Evolutionary conservation across 176 grass and related monocot species (phyloP).

Genomic region (Bonia amplexicaulis): DNA sequence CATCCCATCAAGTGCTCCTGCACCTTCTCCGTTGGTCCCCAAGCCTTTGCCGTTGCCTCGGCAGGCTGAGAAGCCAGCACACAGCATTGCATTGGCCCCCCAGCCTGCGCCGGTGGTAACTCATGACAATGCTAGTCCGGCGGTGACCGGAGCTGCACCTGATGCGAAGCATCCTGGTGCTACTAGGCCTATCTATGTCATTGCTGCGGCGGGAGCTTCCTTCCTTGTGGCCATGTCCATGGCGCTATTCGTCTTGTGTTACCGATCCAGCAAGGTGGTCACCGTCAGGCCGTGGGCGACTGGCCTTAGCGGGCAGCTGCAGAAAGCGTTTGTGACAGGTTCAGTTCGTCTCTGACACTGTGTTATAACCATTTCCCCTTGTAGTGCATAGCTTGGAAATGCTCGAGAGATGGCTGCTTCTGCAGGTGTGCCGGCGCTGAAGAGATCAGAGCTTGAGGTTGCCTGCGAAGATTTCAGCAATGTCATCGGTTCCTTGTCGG

Average conservation of each 20-base stretch:
- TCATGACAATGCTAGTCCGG: neutral
- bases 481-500: constrained; percentile 54
- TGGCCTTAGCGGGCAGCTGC: constrained; percentile 65
- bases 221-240: constrained; percentile 16
- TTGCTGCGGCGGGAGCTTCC: constrained; percentile 38
- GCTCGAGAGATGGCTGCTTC: neutral
- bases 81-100: constrained; percentile 17
- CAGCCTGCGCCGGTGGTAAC: neutral
- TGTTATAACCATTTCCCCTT: neutral
- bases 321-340: constrained; percentile 73
- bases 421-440: constrained; percentile 61
- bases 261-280: constrained; percentile 52
- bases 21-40: neutral
- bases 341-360: neutral
- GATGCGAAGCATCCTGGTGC: neutral
- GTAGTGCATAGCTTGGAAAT: neutral
- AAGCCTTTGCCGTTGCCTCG: neutral
- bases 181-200: constrained; percentile 21
- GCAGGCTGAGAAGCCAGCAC: neutral
- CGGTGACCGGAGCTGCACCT: neutral
- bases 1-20: neutral
- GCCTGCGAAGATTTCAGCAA: constrained; percentile 93
- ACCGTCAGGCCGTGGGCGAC: constrained; percentile 62
- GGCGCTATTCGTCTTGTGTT: constrained; percentile 37
- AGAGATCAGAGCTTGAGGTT: constrained; percentile 59